Evolutionary conservation across 805 yeast genomes (phyloP).

Genomic region (Candida michaelii): DNA sequence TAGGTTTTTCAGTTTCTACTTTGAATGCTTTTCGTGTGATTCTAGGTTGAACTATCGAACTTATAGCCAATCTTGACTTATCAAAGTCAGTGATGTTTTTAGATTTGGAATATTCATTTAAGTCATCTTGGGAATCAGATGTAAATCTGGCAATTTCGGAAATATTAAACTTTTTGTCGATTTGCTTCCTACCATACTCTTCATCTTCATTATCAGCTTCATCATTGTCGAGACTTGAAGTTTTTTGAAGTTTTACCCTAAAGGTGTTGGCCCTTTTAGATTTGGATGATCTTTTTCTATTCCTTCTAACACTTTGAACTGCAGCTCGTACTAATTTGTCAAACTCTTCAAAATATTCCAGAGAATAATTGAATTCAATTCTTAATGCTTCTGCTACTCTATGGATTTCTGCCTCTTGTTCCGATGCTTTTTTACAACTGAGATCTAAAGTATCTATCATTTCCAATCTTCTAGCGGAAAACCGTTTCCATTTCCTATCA

Average conservation of each 20-base stretch:
- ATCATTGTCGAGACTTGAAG: constrained; percentile 4
- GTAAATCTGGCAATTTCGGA: constrained; percentile 36
- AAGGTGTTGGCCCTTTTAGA: constrained; percentile 17
- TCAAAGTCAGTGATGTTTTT: constrained; percentile 32
- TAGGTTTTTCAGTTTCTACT: neutral
- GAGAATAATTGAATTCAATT: constrained; percentile 72
- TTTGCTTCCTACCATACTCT: neutral
- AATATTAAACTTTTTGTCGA: constrained; percentile 12
- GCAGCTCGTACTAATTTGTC: constrained; percentile 92
- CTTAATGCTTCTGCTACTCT: constrained; percentile 77
- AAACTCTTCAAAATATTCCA: constrained; percentile 63
- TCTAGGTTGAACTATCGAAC: constrained; percentile 46
- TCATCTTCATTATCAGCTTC: constrained; percentile 1
- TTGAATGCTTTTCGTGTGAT: constrained; percentile 8
- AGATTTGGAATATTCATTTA: constrained; percentile 32
- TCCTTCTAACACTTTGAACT: constrained; percentile 87
- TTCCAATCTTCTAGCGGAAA: constrained; percentile 87
- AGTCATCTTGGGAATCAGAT: constrained; percentile 34
- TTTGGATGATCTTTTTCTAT: constrained; percentile 64
- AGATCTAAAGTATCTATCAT: constrained; percentile 74
- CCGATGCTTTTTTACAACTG: constrained; percentile 77
- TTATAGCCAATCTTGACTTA: constrained; percentile 47
- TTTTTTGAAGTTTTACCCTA: constrained; percentile 7
- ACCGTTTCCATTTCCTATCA: constrained; percentile 82
- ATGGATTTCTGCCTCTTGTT: constrained; percentile 81